A percentile compares a stretch with the other conserved stretches of the same genome.
Conservation (phyloP, 2,329 filamentous ascomycete species). For the Trichoderma citrinoviride region DNA sequence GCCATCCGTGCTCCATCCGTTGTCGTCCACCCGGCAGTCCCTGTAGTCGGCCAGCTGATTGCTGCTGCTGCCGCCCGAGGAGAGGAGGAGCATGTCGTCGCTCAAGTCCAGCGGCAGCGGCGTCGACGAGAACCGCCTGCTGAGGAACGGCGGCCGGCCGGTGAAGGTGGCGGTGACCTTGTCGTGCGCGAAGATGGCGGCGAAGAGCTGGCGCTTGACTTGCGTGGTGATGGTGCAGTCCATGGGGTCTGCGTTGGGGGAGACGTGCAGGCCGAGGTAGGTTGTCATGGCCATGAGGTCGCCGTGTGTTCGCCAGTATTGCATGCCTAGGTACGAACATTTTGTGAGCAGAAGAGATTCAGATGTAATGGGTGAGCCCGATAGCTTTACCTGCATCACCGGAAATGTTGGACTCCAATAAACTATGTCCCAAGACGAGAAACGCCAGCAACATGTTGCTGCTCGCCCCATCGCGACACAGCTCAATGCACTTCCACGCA, state of each 20-base stretch:
- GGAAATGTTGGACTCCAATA: slow-evolving; percentile 13
- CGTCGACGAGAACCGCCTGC: slow-evolving; percentile 17
- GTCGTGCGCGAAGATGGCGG: slow-evolving; percentile 20
- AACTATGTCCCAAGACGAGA: slow-evolving; percentile 10
- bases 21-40: slow-evolving; percentile 15
- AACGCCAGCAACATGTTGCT: slow-evolving; percentile 8
- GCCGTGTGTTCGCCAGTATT: slow-evolving; percentile 19
- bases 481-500: slow-evolving; percentile 19
- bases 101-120: slow-evolving; percentile 21
- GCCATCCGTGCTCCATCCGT: slow-evolving; percentile 22
- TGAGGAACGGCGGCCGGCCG: slow-evolving; percentile 17
- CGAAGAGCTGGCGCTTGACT: slow-evolving; percentile 20
- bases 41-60: neutral
- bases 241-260: neutral
- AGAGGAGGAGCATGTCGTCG: slow-evolving; percentile 17
- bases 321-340: slow-evolving; percentile 5
- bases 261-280: slow-evolving; percentile 20
- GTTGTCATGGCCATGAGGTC: slow-evolving; percentile 19
- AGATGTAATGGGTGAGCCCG: neutral
- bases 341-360: neutral
- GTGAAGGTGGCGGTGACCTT: slow-evolving; percentile 20
- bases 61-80: neutral
- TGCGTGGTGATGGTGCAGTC: slow-evolving; percentile 19
- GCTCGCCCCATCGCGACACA: slow-evolving; percentile 11
- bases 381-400: slow-evolving; percentile 15